These are phyloP conservation scores for Vaccinium corymbosum DNA, from an alignment of 148 eudicot genomes.

Conservation along the genomic window DNA sequence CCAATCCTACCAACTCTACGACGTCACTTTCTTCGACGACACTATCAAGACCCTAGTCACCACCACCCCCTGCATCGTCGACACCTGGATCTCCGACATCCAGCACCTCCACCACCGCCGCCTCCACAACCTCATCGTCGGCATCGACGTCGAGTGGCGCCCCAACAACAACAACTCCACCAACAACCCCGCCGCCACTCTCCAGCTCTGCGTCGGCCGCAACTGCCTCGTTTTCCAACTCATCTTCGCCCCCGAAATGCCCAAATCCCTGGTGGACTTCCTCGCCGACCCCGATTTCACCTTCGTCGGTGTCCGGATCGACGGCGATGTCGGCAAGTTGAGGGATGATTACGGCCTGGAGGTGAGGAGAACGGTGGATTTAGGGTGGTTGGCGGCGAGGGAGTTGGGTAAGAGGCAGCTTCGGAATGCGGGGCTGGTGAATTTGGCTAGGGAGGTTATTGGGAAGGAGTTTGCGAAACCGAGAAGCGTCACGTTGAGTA, in stretches of 20 bases:
- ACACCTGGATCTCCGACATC: slow-evolving; percentile 21
- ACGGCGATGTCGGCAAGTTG: not conserved
- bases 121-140: slow-evolving; percentile 12
- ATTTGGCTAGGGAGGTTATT: not conserved
- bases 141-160: slow-evolving; percentile 24
- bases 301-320: slow-evolving; percentile 15
- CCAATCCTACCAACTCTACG: slow-evolving; percentile 12
- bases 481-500: slow-evolving; percentile 1
- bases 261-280: slow-evolving; percentile 2
- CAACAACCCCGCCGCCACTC: slow-evolving; percentile 1
- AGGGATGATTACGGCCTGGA: not conserved
- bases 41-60: slow-evolving; percentile 20
- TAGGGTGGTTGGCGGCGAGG: slow-evolving; percentile 5
- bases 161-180: not conserved
- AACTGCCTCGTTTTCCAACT: slow-evolving; percentile 20
- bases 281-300: not conserved
- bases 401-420: not conserved
- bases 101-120: slow-evolving; percentile 4
- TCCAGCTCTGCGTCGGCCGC: slow-evolving; percentile 22
- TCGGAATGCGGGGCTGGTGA: slow-evolving; percentile 10
- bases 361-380: slow-evolving; percentile 5
- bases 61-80: slow-evolving; percentile 16
- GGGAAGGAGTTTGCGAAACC: slow-evolving; percentile 15
- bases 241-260: slow-evolving; percentile 9
- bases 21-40: slow-evolving; percentile 7